Percentiles rank a stretch among this genome's conserved stretches.
Conservation (phyloP, 2,329 filamentous ascomycete genomes). For the Penicillium sp. region DNA sequence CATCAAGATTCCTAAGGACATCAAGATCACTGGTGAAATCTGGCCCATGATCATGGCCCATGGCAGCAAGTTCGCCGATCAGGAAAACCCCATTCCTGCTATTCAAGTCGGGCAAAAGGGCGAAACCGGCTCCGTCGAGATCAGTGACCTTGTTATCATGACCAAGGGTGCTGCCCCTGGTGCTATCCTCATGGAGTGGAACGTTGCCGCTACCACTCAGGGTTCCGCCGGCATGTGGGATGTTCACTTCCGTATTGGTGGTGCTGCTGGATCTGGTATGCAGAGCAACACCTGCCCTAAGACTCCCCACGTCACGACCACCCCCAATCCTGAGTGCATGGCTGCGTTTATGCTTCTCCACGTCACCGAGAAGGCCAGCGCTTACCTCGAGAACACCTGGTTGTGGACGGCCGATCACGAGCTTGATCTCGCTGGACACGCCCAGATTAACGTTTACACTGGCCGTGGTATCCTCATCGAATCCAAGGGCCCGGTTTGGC, state of each 20-base stretch:
- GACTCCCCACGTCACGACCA: conserved; percentile 64
- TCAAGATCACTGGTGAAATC: conserved; percentile 87
- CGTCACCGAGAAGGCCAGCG: conserved; percentile 57
- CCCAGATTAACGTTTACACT: conserved; percentile 75
- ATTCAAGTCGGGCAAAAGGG: conserved; percentile 80
- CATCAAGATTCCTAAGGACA: conserved; percentile 66
- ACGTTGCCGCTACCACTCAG: conserved; percentile 64
- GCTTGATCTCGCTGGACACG: conserved; percentile 71
- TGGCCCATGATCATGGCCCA: conserved; percentile 88
- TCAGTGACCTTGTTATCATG: conserved; percentile 82
- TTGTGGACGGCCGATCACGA: conserved; percentile 91
- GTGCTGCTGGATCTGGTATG: conserved; percentile 78
- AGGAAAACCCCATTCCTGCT: conserved; percentile 75
- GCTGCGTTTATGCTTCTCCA: conserved; percentile 69
- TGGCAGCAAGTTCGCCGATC: conserved; percentile 71
- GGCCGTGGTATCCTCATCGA: conserved; percentile 82
- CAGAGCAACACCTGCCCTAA: conserved; percentile 79
- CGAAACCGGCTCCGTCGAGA: conserved; percentile 78
- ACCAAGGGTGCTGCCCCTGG: conserved; percentile 82
- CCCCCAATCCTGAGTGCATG: conserved; percentile 66
- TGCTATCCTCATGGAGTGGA: conserved; percentile 90
- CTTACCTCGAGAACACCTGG: conserved; percentile 88
- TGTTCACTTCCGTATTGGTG: conserved; percentile 91
- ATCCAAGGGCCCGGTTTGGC: conserved; percentile 75
- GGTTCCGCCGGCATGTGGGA: conserved; percentile 87